Evolutionary conservation across 2,329 filamentous ascomycete genomes (phyloP).

Genomic region (Aspergillus viridinutans): DNA sequence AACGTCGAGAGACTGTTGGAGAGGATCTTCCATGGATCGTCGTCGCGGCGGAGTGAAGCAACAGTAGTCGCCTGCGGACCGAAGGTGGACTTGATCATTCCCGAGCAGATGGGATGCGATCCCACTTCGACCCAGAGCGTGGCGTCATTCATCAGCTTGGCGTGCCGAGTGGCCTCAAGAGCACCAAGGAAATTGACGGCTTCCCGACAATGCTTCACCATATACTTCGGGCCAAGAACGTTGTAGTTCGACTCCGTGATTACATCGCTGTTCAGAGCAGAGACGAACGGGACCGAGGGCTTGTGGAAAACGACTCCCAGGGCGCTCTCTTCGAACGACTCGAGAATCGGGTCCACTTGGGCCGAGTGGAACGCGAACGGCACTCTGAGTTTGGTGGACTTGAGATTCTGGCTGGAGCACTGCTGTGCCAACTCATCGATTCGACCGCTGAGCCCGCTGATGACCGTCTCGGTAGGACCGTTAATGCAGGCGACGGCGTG

Average conservation of each 20-base stretch:
- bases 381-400: conserved; percentile 40
- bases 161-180: conserved; percentile 35
- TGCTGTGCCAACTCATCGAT: conserved; percentile 36
- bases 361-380: conserved; percentile 47
- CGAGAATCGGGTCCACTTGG: conserved; percentile 45
- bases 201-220: conserved; percentile 41
- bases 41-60: conserved; percentile 39
- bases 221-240: conserved; percentile 37
- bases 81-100: conserved; percentile 53
- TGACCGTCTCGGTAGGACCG: conserved; percentile 41
- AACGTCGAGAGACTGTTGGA: conserved; percentile 32
- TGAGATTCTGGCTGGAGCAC: conserved; percentile 33
- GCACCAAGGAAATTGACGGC: conserved; percentile 46
- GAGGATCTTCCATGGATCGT: conserved; percentile 42
- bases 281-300: conserved; percentile 43
- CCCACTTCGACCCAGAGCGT: conserved; percentile 66
- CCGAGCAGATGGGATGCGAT: conserved; percentile 45
- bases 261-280: conserved; percentile 42
- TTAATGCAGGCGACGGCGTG: conserved; percentile 41
- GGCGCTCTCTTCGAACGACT: conserved; percentile 36
- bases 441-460: conserved; percentile 35
- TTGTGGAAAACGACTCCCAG: conserved; percentile 37
- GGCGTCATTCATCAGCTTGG: conserved; percentile 58
- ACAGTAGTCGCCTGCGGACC: conserved; percentile 53
- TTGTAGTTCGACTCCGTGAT: conserved; percentile 32